A percentile compares a stretch with the other conserved stretches of the same genome.
phyloP scores from a whole-genome alignment of 331 rosid genomes.

The Prunus yedoensis region DNA sequence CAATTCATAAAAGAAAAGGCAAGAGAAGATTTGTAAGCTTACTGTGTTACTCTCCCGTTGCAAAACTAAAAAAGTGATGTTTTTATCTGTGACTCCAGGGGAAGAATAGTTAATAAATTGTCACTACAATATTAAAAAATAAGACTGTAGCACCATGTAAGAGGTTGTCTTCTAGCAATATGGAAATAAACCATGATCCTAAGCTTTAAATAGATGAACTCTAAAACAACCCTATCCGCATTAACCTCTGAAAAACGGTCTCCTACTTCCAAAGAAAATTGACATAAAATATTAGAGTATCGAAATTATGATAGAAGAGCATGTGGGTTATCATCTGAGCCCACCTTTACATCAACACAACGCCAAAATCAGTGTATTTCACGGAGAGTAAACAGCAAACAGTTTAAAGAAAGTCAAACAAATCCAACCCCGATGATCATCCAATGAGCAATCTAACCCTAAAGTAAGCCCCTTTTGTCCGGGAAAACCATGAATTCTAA shows the following conservation, averaged over 20 bases:
- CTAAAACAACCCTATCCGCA: not conserved
- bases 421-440: conserved; percentile 7
- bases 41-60: conserved; percentile 63
- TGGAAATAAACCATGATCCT: not conserved
- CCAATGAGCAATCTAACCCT: conserved; percentile 4
- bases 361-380: not conserved
- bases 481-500: not conserved
- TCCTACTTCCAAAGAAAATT: not conserved
- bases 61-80: conserved; percentile 80
- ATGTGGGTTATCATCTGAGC: too few relatives aligned
- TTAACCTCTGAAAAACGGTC: too few relatives aligned
- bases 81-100: conserved; percentile 52
- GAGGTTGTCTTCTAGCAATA: not conserved
- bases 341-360: too few relatives aligned
- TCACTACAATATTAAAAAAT: too few relatives aligned
- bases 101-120: conserved; percentile 24
- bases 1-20: not conserved
- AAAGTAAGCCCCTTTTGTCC: not conserved
- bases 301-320: too few relatives aligned
- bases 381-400: conserved; percentile 16
- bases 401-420: conserved; percentile 22
- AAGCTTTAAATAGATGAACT: not conserved
- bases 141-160: not conserved
- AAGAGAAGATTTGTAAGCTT: conserved; percentile 23
- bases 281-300: too few relatives aligned